Conservation (phyloP, 257 asterid species). For the Ballota nigra region DNA sequence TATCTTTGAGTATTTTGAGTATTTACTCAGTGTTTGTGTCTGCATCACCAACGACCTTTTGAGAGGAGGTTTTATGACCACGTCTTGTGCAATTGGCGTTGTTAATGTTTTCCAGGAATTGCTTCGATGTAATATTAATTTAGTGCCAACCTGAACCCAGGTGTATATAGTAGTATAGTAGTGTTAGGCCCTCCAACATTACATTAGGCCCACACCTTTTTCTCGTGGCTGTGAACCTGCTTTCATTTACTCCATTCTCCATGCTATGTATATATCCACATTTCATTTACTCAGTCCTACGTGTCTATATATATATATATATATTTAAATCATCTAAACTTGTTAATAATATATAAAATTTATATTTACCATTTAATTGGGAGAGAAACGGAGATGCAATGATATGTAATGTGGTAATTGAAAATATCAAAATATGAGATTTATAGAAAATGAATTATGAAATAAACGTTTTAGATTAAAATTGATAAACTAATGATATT, state of each 20-base stretch:
- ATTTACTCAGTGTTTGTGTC: too few species aligned
- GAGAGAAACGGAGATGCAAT: too few species aligned
- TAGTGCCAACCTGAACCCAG: slow-evolving; percentile 10
- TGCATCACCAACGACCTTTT: neutral
- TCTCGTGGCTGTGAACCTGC: neutral
- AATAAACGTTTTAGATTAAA: too few species aligned
- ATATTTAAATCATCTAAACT: too few species aligned
- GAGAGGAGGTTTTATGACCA: neutral
- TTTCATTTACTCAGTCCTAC: neutral
- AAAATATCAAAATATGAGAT: too few species aligned
- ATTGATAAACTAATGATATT: too few species aligned
- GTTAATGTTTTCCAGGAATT: neutral
- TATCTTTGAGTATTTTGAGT: too few species aligned
- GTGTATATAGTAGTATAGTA: neutral
- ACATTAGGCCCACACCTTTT: neutral
- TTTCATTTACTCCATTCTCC: neutral
- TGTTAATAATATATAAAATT: too few species aligned
- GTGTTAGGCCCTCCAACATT: neutral
- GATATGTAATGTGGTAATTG: too few species aligned
- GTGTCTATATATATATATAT: neutral
- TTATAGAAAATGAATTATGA: too few species aligned
- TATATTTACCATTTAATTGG: too few species aligned
- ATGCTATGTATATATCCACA: neutral
- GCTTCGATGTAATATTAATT: neutral
- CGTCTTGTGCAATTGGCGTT: neutral